These are phyloP conservation scores for Mortierella sp. DNA, from an alignment of 371 early-diverging fungal genomes.

Conservation along the genomic window DNA sequence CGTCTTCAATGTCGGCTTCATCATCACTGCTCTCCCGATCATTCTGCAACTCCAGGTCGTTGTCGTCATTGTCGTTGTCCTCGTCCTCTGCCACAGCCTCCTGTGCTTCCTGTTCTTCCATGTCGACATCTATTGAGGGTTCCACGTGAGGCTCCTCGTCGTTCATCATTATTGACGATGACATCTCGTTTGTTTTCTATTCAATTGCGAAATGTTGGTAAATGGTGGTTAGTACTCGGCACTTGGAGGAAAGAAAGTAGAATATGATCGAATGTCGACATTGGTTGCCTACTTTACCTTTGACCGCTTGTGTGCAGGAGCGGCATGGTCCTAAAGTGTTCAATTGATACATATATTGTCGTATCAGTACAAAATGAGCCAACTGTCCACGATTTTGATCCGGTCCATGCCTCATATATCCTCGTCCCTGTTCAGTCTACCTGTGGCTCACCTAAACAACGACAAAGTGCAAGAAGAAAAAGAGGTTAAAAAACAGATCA, in stretches of 20 bases:
- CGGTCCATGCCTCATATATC: neutral
- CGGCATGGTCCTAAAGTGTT: conserved; percentile 25
- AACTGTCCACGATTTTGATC: neutral
- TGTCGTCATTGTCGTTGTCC: conserved; percentile 27
- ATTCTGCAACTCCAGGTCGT: conserved; percentile 34
- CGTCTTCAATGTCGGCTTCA: conserved; percentile 50
- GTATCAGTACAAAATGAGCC: neutral
- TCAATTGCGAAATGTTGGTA: neutral
- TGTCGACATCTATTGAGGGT: conserved; percentile 14
- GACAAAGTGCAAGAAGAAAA: neutral
- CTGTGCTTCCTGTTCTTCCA: conserved; percentile 14
- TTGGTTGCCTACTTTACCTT: conserved; percentile 28
- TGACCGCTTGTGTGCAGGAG: conserved; percentile 35
- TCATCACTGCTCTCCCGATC: conserved; percentile 45
- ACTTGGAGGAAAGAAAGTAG: neutral
- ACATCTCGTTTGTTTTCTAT: conserved; percentile 31
- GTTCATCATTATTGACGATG: conserved; percentile 38
- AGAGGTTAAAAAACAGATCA: neutral
- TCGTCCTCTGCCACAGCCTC: neutral
- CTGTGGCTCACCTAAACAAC: conserved; percentile 28
- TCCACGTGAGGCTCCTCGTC: neutral
- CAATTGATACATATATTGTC: neutral
- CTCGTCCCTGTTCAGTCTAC: conserved; percentile 10
- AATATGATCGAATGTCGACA: neutral
- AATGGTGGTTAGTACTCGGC: neutral